Evolutionary conservation across 2,329 filamentous ascomycete species (phyloP).

Genomic region (Calonectria multiphialidica): DNA sequence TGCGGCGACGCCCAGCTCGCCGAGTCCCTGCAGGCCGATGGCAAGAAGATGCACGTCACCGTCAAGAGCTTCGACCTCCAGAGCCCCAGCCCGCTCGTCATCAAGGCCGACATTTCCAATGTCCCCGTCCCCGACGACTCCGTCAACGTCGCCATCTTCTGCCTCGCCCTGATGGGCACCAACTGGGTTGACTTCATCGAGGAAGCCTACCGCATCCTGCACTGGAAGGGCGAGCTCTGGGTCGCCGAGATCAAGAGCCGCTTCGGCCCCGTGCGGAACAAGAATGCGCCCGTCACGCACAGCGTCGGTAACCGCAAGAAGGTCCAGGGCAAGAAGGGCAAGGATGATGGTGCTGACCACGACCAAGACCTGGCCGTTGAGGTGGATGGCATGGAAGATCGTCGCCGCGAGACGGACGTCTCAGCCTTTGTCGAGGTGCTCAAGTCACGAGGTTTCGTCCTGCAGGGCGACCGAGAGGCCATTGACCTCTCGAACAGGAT

Average conservation of each 20-base stretch:
- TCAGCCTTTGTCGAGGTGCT: slow-evolving; percentile 88
- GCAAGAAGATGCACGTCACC: slow-evolving; percentile 76
- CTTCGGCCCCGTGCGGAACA: slow-evolving; percentile 66
- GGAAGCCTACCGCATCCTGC: slow-evolving; percentile 91
- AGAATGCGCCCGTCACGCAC: slow-evolving; percentile 67
- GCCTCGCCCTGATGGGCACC: slow-evolving; percentile 97
- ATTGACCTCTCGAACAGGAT: slow-evolving; percentile 94
- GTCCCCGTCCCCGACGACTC: slow-evolving; percentile 81
- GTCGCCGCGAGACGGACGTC: slow-evolving; percentile 84
- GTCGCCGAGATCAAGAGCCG: slow-evolving; percentile 96
- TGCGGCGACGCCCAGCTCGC: slow-evolving; percentile 93
- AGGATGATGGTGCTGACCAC: slow-evolving; percentile 62
- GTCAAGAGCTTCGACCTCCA: slow-evolving; percentile 91
- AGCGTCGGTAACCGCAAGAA: slow-evolving; percentile 79
- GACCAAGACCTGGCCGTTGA: slow-evolving; percentile 74
- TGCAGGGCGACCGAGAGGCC: slow-evolving; percentile 74
- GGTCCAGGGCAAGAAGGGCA: slow-evolving; percentile 58
- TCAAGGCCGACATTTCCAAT: slow-evolving; percentile 87
- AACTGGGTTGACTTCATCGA: slow-evolving; percentile 98
- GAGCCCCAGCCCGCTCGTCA: slow-evolving; percentile 80
- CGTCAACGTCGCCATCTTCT: slow-evolving; percentile 93
- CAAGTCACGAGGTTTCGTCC: slow-evolving; percentile 83
- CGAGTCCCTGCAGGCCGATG: slow-evolving; percentile 72
- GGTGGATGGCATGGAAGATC: slow-evolving; percentile 76
- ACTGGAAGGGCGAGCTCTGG: slow-evolving; percentile 97